Percentiles rank a stretch among this genome's conserved stretches.
phyloP scores from a whole-genome alignment of 164 flowering plant genomes.

The Stephania japonica region DNA sequence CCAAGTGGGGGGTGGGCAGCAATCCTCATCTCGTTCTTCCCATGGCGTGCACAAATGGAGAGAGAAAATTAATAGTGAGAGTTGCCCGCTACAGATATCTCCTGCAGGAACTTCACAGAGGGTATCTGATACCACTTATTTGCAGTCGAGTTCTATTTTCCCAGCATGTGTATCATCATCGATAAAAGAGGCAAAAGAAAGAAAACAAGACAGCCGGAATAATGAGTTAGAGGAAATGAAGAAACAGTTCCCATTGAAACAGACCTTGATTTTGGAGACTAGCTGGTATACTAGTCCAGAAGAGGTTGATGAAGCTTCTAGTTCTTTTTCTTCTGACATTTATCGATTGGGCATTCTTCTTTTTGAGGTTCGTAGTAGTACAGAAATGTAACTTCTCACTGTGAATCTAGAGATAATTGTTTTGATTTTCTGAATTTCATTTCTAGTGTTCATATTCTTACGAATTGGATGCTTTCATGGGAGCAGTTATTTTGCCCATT shows the following conservation, averaged over 20 bases:
- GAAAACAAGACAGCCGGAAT: conserved; percentile 22
- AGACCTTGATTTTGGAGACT: conserved; percentile 65
- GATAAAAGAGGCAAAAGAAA: conserved; percentile 28
- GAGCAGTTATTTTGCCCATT: conserved; percentile 77
- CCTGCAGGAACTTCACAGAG: conserved; percentile 23
- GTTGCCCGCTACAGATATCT: conserved; percentile 10
- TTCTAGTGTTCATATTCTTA: background rate
- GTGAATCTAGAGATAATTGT: background rate
- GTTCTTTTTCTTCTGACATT: conserved; percentile 78
- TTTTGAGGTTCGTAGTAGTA: conserved; percentile 61
- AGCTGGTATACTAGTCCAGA: conserved; percentile 95
- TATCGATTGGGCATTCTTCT: conserved; percentile 88
- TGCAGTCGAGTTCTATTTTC: conserved; percentile 41
- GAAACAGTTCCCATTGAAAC: conserved; percentile 66
- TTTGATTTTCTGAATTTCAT: conserved; percentile 2
- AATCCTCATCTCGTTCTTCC: conserved; percentile 25
- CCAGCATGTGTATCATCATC: conserved; percentile 25
- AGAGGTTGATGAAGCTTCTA: conserved; percentile 61
- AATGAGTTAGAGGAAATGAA: conserved; percentile 38
- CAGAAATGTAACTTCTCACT: background rate
- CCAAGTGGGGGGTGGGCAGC: conserved; percentile 29
- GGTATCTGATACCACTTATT: conserved; percentile 43
- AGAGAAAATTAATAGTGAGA: conserved; percentile 23
- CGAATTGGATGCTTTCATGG: conserved; percentile 13
- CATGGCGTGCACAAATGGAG: conserved; percentile 20